Percentiles rank a stretch among this genome's conserved stretches.
Conservation (phyloP, 768 basidiomycete species). For the Leccinum uliginosum region DNA sequence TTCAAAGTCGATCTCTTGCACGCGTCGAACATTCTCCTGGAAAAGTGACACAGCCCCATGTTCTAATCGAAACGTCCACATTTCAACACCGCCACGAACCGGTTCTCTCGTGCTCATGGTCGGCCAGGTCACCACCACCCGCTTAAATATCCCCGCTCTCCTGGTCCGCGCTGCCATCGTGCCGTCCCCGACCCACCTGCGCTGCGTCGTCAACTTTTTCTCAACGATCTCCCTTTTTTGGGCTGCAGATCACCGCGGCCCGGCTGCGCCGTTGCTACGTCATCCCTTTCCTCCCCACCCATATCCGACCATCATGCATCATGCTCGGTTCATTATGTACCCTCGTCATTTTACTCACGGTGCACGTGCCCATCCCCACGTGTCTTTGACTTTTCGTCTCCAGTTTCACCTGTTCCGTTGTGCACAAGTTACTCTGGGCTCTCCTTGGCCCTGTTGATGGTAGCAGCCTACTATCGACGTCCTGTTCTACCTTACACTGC, state of each 20-base stretch:
- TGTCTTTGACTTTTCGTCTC: constrained; percentile 7
- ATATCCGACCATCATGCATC: background rate
- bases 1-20: background rate
- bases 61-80: constrained; percentile 15
- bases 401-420: background rate
- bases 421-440: background rate
- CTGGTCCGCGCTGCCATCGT: background rate
- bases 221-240: constrained; percentile 17
- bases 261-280: constrained; percentile 10
- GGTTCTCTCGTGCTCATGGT: background rate
- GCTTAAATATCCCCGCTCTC: background rate
- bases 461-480: background rate
- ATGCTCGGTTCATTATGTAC: background rate
- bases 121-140: background rate
- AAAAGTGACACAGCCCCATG: constrained; percentile 25
- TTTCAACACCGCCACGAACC: constrained; percentile 2
- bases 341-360: background rate
- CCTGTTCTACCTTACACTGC: background rate
- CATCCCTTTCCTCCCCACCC: constrained; percentile 10
- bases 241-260: constrained; percentile 24
- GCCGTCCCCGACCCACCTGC: background rate
- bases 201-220: background rate
- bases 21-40: constrained; percentile 24
- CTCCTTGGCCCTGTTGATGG: background rate
- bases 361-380: constrained; percentile 1